A percentile compares a stretch with the other conserved stretches of the same genome.
Conservation (phyloP, 768 basidiomycete species). For the Phylloporus arenicola region DNA sequence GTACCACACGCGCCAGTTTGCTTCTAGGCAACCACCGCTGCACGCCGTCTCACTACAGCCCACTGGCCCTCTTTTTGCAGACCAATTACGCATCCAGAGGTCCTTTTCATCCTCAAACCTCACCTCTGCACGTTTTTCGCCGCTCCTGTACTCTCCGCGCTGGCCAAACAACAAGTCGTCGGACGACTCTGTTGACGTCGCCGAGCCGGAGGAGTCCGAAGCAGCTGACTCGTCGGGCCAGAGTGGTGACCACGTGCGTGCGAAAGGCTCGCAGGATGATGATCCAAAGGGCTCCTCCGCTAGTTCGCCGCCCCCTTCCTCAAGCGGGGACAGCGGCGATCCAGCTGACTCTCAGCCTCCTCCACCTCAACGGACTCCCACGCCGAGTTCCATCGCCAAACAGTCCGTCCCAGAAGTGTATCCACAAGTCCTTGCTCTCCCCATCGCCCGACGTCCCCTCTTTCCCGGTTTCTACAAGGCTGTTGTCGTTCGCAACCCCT, state of each 20-base stretch:
- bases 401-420: conserved; percentile 87
- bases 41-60: conserved; percentile 13
- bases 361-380: conserved; percentile 31
- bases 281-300: conserved; percentile 29
- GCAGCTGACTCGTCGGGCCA: conserved; percentile 17
- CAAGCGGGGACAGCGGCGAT: conserved; percentile 36
- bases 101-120: conserved; percentile 24
- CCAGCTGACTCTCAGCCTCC: conserved; percentile 37
- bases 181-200: conserved; percentile 19
- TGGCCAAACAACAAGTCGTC: conserved; percentile 36
- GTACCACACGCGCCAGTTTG: conserved; percentile 11
- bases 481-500: conserved; percentile 86
- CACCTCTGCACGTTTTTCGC: conserved; percentile 27
- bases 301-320: conserved; percentile 34
- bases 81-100: conserved; percentile 14
- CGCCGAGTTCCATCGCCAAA: conserved; percentile 63
- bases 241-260: conserved; percentile 13
- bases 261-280: conserved; percentile 30
- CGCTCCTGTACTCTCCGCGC: conserved; percentile 31
- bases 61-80: conserved; percentile 1
- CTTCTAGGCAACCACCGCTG: conserved; percentile 1
- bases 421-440: conserved; percentile 90
- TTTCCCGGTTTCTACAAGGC: conserved; percentile 99
- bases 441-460: conserved; percentile 90
- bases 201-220: conserved; percentile 23